Evolutionary conservation across 495 filamentous ascomycete genomes (phyloP).

Genomic region (Lindgomyces ingoldianus): DNA sequence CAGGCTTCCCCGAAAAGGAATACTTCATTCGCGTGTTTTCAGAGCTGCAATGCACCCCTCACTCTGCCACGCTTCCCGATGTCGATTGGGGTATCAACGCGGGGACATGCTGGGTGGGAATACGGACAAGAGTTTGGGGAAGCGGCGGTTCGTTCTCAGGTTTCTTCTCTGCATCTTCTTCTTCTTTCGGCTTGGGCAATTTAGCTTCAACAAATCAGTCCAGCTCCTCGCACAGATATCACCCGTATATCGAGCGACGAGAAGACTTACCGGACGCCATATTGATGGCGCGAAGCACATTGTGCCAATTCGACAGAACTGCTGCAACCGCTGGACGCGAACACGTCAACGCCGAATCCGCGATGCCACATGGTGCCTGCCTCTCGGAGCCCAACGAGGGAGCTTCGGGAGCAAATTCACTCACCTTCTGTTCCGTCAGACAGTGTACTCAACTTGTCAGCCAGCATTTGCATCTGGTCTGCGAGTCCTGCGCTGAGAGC

Average conservation of each 20-base stretch:
- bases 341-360: conserved; percentile 30
- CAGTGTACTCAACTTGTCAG: conserved; percentile 83
- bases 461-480: conserved; percentile 85
- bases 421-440: conserved; percentile 91
- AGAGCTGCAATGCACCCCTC: conserved; percentile 6
- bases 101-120: conserved; percentile 64
- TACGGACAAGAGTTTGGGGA: conserved; percentile 78
- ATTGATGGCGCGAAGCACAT: conserved; percentile 87
- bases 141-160: conserved; percentile 54
- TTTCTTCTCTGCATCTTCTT: conserved; percentile 45
- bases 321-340: conserved; percentile 73
- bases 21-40: background rate
- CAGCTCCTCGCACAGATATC: background rate
- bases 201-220: conserved; percentile 50
- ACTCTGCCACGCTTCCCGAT: conserved; percentile 29
- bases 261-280: conserved; percentile 84
- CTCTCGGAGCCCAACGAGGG: conserved; percentile 1
- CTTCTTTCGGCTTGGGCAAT: conserved; percentile 62
- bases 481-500: conserved; percentile 87
- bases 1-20: background rate
- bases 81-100: conserved; percentile 32
- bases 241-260: background rate
- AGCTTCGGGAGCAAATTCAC: background rate
- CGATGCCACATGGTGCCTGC: conserved; percentile 9
- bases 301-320: conserved; percentile 94